A percentile compares a stretch with the other conserved stretches of the same genome.
Conservation (phyloP, 768 basidiomycete species). For the Crassisporium funariophilum region DNA sequence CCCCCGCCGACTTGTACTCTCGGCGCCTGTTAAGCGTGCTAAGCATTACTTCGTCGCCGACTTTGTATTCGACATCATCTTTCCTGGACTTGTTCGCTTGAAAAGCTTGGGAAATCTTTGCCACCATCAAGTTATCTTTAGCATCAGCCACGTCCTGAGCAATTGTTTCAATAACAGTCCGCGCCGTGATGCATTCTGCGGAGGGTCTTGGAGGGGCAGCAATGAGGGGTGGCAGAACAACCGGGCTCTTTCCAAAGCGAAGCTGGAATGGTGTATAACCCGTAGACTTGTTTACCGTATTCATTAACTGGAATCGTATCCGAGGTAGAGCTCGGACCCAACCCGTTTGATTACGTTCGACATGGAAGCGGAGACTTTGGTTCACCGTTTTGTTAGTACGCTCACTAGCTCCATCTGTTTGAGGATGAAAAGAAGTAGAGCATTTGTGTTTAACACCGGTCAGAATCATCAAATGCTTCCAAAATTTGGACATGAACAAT, state of each 20-base stretch:
- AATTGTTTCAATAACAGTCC: slow-evolving; percentile 6
- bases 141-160: slow-evolving; percentile 24
- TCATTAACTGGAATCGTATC: slow-evolving; percentile 33
- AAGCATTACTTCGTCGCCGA: slow-evolving; percentile 19
- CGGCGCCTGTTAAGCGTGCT: slow-evolving; percentile 24
- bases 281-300: slow-evolving; percentile 25
- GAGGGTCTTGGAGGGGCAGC: accelerated
- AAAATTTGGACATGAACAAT: slow-evolving; percentile 30
- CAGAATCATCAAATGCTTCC: slow-evolving; percentile 15
- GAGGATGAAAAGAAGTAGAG: slow-evolving; percentile 34
- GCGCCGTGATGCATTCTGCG: background rate
- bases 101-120: slow-evolving; percentile 18
- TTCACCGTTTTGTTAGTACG: slow-evolving; percentile 32
- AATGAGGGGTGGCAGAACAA: slow-evolving; percentile 7
- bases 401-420: slow-evolving; percentile 39
- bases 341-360: slow-evolving; percentile 28
- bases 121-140: slow-evolving; percentile 15
- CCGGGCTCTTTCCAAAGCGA: slow-evolving; percentile 19
- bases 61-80: background rate
- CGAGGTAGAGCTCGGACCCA: slow-evolving; percentile 30
- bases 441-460: slow-evolving; percentile 16
- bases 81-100: slow-evolving; percentile 9
- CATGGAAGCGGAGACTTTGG: slow-evolving; percentile 26
- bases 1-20: slow-evolving; percentile 26
- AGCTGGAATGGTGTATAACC: slow-evolving; percentile 35